Conservation (phyloP, 805 yeast genomes). For the Blastobotrys robertii region DNA sequence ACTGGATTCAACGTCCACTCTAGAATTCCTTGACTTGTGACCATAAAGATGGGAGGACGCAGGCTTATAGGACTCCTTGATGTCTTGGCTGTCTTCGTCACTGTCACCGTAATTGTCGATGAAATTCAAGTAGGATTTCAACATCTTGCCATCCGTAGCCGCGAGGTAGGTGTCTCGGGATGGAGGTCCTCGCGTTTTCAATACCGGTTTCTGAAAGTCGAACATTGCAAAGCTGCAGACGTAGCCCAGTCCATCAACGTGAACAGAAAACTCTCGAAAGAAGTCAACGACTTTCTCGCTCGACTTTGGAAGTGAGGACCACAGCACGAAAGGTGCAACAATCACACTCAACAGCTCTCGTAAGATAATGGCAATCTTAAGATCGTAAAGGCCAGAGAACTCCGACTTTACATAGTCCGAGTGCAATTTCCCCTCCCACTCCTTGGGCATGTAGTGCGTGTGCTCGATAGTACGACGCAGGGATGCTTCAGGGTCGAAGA, state of each 20-base stretch:
- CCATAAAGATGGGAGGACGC: background rate
- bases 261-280: slow-evolving; percentile 79
- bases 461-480: slow-evolving; percentile 68
- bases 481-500: slow-evolving; percentile 92
- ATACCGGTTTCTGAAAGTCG: slow-evolving; percentile 49
- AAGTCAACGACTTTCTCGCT: slow-evolving; percentile 79
- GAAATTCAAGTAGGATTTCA: slow-evolving; percentile 80
- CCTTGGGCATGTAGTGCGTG: slow-evolving; percentile 82
- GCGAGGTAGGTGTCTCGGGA: slow-evolving; percentile 31
- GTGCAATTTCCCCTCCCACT: slow-evolving; percentile 81
- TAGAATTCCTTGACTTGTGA: background rate
- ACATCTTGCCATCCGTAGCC: slow-evolving; percentile 73
- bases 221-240: slow-evolving; percentile 94
- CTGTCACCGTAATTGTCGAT: slow-evolving; percentile 63
- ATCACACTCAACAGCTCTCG: slow-evolving; percentile 76
- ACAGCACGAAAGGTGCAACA: slow-evolving; percentile 80
- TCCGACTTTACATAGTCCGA: slow-evolving; percentile 76
- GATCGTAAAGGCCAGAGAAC: slow-evolving; percentile 67
- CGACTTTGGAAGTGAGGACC: slow-evolving; percentile 68
- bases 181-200: slow-evolving; percentile 11
- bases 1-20: slow-evolving; percentile 18
- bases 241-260: slow-evolving; percentile 90
- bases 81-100: background rate
- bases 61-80: background rate
- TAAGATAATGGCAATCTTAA: slow-evolving; percentile 58